Percentiles rank a stretch among this genome's conserved stretches.
Conservation (phyloP, 495 filamentous ascomycete species). For the Lindgomyces ingoldianus region DNA sequence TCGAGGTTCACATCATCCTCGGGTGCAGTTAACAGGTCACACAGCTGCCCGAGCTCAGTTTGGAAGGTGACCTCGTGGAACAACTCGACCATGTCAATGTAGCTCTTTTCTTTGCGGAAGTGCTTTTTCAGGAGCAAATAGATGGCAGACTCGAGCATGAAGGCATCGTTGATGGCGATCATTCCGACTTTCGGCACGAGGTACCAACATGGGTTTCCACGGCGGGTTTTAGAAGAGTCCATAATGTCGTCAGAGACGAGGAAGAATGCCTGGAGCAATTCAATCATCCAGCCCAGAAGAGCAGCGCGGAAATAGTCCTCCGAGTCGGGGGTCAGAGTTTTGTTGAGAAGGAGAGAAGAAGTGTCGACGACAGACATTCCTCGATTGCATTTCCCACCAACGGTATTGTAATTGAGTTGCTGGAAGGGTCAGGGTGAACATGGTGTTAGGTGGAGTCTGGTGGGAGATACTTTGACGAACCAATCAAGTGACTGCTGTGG, state of each 20-base stretch:
- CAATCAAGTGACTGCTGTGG: conserved; percentile 81
- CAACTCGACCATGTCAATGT: conserved; percentile 87
- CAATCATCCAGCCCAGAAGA: conserved; percentile 92
- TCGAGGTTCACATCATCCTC: conserved; percentile 87
- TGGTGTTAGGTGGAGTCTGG: background rate
- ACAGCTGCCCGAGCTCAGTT: conserved; percentile 91
- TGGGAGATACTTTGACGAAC: conserved; percentile 69
- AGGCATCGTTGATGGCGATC: conserved; percentile 97
- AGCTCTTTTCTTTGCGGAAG: conserved; percentile 80
- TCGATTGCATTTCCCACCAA: conserved; percentile 97
- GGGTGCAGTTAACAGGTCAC: conserved; percentile 92
- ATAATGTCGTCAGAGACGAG: conserved; percentile 98
- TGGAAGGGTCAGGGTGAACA: conserved; percentile 43
- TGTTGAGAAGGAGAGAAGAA: conserved; percentile 71
- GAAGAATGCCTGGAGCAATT: conserved; percentile 98
- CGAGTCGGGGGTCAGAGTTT: conserved; percentile 58
- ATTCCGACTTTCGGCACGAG: conserved; percentile 80
- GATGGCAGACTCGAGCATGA: conserved; percentile 90
- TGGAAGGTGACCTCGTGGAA: conserved; percentile 93
- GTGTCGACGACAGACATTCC: conserved; percentile 98
- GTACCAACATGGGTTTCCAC: conserved; percentile 95
- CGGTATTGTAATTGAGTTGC: conserved; percentile 78
- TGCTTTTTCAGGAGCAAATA: conserved; percentile 89
- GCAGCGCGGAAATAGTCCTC: conserved; percentile 84
- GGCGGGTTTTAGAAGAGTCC: conserved; percentile 90